Conservation (phyloP, 1,284 basidiomycete species). For the Ustilago bromivora region DNA sequence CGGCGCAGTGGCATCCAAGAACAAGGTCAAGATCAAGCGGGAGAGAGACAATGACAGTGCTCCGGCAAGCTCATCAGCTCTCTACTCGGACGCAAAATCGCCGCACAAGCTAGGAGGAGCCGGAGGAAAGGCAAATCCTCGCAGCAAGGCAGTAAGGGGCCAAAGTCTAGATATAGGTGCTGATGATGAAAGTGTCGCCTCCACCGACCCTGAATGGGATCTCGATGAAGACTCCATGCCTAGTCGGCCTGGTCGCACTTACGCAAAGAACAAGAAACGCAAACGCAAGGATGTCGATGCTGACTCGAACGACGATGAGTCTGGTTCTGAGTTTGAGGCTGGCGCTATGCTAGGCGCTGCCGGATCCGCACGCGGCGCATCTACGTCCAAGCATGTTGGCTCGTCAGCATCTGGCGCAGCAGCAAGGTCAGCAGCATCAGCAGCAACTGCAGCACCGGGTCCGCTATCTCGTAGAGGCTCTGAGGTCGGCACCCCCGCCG, state of each 20-base stretch:
- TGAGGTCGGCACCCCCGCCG: slow-evolving; percentile 19
- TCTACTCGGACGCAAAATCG: slow-evolving; percentile 31
- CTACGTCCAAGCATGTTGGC: slow-evolving; percentile 28
- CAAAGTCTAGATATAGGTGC: slow-evolving; percentile 31
- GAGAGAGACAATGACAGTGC: slow-evolving; percentile 45
- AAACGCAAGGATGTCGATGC: slow-evolving; percentile 38
- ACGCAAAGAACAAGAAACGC: slow-evolving; percentile 55
- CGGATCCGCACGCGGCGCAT: slow-evolving; percentile 14
- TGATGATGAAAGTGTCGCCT: slow-evolving; percentile 49
- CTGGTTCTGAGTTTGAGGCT: slow-evolving; percentile 52
- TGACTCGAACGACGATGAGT: slow-evolving; percentile 50
- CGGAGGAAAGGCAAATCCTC: slow-evolving; percentile 33
- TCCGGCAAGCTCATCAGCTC: slow-evolving; percentile 28
- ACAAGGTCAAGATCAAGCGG: slow-evolving; percentile 51
- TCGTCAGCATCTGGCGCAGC: slow-evolving; percentile 14
- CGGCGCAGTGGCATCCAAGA: slow-evolving; percentile 22
- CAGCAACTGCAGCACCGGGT: slow-evolving; percentile 1
- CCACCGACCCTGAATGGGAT: slow-evolving; percentile 58
- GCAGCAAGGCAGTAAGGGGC: slow-evolving; percentile 36
- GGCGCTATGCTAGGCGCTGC: slow-evolving; percentile 35
- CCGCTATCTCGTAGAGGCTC: slow-evolving; percentile 26
- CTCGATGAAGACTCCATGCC: slow-evolving; percentile 57
- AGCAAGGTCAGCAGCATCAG: slow-evolving; percentile 23
- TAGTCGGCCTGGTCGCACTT: slow-evolving; percentile 53
- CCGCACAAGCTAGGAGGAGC: slow-evolving; percentile 24